phyloP scores from a whole-genome alignment of 163 green algal genomes.

The Chlamydomonas reinhardtii region DNA sequence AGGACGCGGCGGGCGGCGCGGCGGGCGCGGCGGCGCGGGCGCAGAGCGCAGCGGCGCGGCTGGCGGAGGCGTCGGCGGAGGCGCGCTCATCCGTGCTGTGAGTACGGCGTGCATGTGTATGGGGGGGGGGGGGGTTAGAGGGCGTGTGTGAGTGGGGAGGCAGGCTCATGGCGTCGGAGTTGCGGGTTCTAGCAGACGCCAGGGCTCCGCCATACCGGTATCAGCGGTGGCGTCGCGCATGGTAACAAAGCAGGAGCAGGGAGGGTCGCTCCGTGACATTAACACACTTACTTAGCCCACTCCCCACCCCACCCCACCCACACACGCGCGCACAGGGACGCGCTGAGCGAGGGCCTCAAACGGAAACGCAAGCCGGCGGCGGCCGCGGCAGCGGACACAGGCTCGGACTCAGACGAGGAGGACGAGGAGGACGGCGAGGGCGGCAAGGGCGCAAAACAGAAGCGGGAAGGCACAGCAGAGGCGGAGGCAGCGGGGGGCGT shows the following conservation, averaged over 20 bases:
- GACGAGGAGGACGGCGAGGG: not conserved
- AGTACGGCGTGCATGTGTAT: not conserved
- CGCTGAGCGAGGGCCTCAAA: slow-evolving; percentile 26
- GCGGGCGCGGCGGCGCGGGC: not conserved
- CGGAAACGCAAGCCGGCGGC: slow-evolving; percentile 20
- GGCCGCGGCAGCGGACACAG: not conserved
- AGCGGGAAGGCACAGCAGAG: not conserved
- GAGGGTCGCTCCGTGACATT: too few species aligned
- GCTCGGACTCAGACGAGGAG: not conserved
- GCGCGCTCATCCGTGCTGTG: slow-evolving; percentile 29
- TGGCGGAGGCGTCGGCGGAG: slow-evolving; percentile 31
- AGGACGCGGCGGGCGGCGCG: not conserved
- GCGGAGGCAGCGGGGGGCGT: not conserved
- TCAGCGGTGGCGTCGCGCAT: too few species aligned
- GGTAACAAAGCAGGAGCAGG: too few species aligned
- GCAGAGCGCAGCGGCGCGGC: slow-evolving; percentile 22
- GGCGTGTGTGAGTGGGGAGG: too few species aligned
- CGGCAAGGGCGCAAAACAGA: not conserved
- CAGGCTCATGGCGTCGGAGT: too few species aligned
- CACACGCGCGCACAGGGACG: not conserved
- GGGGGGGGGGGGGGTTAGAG: not conserved
- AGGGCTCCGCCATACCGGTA: too few species aligned
- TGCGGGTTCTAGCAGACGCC: too few species aligned
- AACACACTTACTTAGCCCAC: too few species aligned
- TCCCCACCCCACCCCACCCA: too few species aligned